Conservation (phyloP, 805 yeast genomes). For the Nakazawaea siamensis region DNA sequence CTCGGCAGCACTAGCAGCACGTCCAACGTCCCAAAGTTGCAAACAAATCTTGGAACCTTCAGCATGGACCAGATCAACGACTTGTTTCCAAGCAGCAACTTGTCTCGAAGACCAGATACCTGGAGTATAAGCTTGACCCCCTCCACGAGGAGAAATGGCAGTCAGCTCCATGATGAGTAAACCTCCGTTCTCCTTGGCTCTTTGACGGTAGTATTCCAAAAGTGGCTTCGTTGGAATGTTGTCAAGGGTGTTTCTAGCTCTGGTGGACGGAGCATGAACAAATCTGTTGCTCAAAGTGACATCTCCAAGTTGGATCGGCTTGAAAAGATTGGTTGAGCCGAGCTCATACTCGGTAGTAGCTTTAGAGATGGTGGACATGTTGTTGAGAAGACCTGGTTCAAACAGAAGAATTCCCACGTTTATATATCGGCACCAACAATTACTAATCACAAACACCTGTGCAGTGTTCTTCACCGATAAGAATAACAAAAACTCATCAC, state of each 20-base stretch:
- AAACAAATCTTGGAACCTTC: conserved; percentile 32
- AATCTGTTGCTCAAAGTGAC: conserved; percentile 30
- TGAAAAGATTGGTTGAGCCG: conserved; percentile 25
- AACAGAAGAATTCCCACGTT: too few relatives aligned
- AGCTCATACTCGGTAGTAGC: background rate
- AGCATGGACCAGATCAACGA: conserved; percentile 35
- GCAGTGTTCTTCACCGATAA: too few relatives aligned
- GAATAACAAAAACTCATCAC: too few relatives aligned
- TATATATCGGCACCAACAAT: too few relatives aligned
- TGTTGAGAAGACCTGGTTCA: too few relatives aligned
- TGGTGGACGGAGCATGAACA: conserved; percentile 11
- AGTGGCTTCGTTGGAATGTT: conserved; percentile 31
- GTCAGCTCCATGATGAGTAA: conserved; percentile 26
- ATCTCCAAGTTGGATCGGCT: conserved; percentile 35
- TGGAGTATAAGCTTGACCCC: conserved; percentile 24
- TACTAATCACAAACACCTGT: too few relatives aligned
- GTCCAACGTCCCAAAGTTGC: conserved; percentile 39
- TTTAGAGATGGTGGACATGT: background rate
- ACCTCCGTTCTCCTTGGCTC: conserved; percentile 40
- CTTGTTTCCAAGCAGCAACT: conserved; percentile 26
- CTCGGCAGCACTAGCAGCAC: conserved; percentile 18
- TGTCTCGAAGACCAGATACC: conserved; percentile 42
- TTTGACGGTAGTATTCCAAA: conserved; percentile 38
- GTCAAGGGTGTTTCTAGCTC: conserved; percentile 19
- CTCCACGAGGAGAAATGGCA: conserved; percentile 9